Base-by-base conservation (phyloP, 1,139 yeast species). In the Suhomyces maxii region DNA sequence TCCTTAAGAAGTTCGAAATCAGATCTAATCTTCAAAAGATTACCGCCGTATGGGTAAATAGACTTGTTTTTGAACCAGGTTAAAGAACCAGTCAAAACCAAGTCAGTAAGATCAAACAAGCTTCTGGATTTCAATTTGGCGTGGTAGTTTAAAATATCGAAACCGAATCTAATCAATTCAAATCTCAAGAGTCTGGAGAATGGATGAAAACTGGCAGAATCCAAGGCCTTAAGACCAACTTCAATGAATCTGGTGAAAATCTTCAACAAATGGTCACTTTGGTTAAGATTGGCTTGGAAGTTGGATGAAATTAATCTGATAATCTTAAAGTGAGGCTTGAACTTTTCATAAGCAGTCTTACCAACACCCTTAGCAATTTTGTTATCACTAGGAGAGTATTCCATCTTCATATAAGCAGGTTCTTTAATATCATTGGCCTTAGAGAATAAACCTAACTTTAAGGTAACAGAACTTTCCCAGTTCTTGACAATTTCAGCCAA, bases 31-130 rank as follows among this genome's bases (percentile, higher is more conserved):
- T 84, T 83, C 53, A 89, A 68, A 39, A 80, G 74, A 61, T 91
- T 89, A 10, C 91, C 86, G 1, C 98, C 98, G 68, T 77, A 90
- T 8, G 99, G 97, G 72, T 86, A 86, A 13, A 78, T 73, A 3
- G 82, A 74, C 25, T 80, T 73, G 45, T 73, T 78, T 34, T 76
- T 75, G 64, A 90, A 93, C 97, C 98, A 91, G 5, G 86, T 74
- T 44, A 93, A 73, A 0, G 86, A 79, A 11, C 90, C 91, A 47
- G 80, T 80, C 34, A 87, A 66, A 23, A 89, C 76, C 9, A 78
- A 67, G 38, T 73, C 71, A 0, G 82, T 76, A 53, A 88, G 67
- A 3, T 66, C 55, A 25, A 64, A 51, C 30, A 76, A 73, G 48
- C 77, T 73, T 50, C 77, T 68, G 1, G 84, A 75, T 3, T 76